Conservation (phyloP, 768 basidiomycete species). For the Lentinula guzmanii region DNA sequence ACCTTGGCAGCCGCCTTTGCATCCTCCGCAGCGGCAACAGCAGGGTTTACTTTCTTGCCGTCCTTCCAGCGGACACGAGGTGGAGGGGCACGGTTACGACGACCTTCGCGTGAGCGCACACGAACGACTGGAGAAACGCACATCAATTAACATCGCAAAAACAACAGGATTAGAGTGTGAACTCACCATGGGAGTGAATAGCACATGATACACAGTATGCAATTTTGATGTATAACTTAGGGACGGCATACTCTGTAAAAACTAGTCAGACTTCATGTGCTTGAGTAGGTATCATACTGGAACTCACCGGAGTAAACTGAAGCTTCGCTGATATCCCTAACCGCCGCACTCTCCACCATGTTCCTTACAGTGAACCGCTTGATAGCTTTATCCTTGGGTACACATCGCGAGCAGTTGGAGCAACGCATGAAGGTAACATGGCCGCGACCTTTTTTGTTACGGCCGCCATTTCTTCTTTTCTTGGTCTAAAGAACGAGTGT, state of each 20-base stretch:
- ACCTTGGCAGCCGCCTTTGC: slow-evolving; percentile 51
- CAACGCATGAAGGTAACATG: slow-evolving; percentile 93
- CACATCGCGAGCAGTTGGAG: slow-evolving; percentile 98
- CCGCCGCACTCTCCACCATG: slow-evolving; percentile 99
- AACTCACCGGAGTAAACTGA: slow-evolving; percentile 83
- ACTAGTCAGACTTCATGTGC: background rate
- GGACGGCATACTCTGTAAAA: slow-evolving; percentile 81
- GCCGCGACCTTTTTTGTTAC: slow-evolving; percentile 99
- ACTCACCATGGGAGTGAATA: slow-evolving; percentile 95
- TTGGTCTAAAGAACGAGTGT: slow-evolving; percentile 65
- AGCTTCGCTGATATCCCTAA: slow-evolving; percentile 95
- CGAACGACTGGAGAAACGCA: slow-evolving; percentile 74
- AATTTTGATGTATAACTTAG: slow-evolving; percentile 98
- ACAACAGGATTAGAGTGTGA: background rate
- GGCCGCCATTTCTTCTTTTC: slow-evolving; percentile 98
- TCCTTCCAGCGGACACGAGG: slow-evolving; percentile 95
- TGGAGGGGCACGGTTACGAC: slow-evolving; percentile 96
- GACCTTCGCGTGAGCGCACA: slow-evolving; percentile 92
- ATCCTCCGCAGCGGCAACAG: slow-evolving; percentile 89
- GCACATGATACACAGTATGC: slow-evolving; percentile 99
- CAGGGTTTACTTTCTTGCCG: slow-evolving; percentile 94
- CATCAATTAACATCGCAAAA: background rate
- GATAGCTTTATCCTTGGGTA: slow-evolving; percentile 99
- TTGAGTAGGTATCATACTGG: background rate
- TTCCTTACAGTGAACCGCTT: slow-evolving; percentile 99